Conservation (phyloP, 2,329 filamentous ascomycete genomes). For the Xylariaceae sp. region DNA sequence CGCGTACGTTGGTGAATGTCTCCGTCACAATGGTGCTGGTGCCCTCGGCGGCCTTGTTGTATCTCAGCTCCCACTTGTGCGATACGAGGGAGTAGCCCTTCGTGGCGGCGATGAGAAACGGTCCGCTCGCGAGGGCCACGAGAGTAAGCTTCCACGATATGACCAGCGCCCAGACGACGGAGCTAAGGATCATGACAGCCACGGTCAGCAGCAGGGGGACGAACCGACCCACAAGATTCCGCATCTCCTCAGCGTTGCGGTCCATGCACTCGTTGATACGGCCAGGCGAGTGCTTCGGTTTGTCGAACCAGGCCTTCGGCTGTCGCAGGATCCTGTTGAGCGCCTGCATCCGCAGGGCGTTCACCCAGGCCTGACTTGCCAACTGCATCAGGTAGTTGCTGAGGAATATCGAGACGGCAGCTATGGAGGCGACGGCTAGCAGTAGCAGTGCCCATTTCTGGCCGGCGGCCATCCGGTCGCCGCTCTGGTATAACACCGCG, state of each 20-base stretch:
- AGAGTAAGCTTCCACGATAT: slow-evolving; percentile 81
- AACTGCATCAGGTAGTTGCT: slow-evolving; percentile 74
- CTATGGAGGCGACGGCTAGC: slow-evolving; percentile 66
- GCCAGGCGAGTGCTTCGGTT: slow-evolving; percentile 63
- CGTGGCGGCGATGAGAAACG: slow-evolving; percentile 68
- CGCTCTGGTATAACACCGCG: slow-evolving; percentile 64
- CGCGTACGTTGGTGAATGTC: slow-evolving; percentile 76
- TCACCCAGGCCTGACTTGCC: slow-evolving; percentile 76
- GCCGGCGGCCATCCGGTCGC: slow-evolving; percentile 52
- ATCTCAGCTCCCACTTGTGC: slow-evolving; percentile 71
- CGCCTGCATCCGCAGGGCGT: slow-evolving; percentile 68
- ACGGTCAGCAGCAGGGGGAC: slow-evolving; percentile 70
- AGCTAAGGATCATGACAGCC: slow-evolving; percentile 66
- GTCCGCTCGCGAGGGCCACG: slow-evolving; percentile 70
- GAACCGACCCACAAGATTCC: slow-evolving; percentile 79
- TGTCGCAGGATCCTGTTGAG: slow-evolving; percentile 73
- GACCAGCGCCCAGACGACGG: slow-evolving; percentile 72
- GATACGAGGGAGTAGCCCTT: slow-evolving; percentile 67
- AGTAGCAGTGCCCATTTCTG: slow-evolving; percentile 72
- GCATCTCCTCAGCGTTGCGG: slow-evolving; percentile 83
- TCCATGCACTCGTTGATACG: slow-evolving; percentile 74
- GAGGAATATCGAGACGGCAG: slow-evolving; percentile 66
- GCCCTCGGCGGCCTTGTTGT: slow-evolving; percentile 63
- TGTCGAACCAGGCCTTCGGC: slow-evolving; percentile 77
- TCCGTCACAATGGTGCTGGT: slow-evolving; percentile 70